Conservation (phyloP, 768 basidiomycete genomes). For the Boletus subcaerulescens region DNA sequence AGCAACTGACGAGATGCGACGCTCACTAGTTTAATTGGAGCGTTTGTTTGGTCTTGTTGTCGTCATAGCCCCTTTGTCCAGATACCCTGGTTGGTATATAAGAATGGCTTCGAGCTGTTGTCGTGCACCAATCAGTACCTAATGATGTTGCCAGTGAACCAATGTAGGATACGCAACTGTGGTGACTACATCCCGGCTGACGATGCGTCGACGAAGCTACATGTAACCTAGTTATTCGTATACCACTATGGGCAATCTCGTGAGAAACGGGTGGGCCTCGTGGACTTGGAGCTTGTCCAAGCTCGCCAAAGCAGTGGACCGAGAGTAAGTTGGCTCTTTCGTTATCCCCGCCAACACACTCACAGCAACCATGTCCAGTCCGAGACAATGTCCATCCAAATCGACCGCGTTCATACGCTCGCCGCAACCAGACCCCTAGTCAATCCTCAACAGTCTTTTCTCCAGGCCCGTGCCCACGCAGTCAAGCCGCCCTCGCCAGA, state of each 20-base stretch:
- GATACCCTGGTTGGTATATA: not conserved
- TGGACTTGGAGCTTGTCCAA: conserved; percentile 19
- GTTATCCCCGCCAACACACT: not conserved
- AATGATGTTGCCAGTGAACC: not conserved
- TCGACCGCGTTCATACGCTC: conserved; percentile 27
- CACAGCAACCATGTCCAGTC: not conserved
- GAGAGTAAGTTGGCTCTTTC: conserved; percentile 3
- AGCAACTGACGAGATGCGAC: no score
- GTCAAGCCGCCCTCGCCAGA: conserved; percentile 14
- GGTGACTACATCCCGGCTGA: no score
- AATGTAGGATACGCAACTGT: conserved; percentile 1
- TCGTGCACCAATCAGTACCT: not conserved
- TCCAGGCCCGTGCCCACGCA: conserved; percentile 6
- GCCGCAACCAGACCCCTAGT: conserved; percentile 13
- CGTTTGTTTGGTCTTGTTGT: conserved; percentile 19
- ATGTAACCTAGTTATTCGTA: no score
- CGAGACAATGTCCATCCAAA: conserved; percentile 22
- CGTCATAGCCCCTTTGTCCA: not conserved
- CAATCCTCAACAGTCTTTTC: conserved; percentile 2
- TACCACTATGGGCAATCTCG: no score
- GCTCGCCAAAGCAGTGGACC: conserved; percentile 14
- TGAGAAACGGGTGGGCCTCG: conserved; percentile 17
- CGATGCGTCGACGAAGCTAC: no score
- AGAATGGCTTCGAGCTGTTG: not conserved
- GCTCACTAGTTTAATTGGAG: not conserved